Conservation (phyloP, 805 yeast genomes). For the Saccharomyces paradoxus region DNA sequence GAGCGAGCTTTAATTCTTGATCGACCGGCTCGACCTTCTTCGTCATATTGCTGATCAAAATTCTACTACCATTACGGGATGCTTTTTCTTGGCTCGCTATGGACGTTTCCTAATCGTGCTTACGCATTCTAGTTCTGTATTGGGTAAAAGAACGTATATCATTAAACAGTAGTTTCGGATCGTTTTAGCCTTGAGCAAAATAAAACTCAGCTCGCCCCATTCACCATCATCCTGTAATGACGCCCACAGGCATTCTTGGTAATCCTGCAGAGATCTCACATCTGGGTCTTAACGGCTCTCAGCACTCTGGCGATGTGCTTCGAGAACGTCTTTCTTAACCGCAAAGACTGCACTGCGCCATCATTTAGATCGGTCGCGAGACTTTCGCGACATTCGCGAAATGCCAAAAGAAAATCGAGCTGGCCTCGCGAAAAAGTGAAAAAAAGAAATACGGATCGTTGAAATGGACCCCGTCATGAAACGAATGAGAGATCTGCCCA, state of each 20-base stretch:
- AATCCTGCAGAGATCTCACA: background rate
- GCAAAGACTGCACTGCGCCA: background rate
- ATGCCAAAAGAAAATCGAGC: background rate
- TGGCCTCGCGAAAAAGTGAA: background rate
- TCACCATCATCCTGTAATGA: background rate
- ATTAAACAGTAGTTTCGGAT: background rate
- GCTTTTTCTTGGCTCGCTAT: background rate
- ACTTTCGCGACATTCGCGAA: background rate
- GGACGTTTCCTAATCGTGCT: background rate
- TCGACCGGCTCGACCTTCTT: background rate
- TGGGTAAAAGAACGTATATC: background rate
- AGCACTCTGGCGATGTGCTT: background rate
- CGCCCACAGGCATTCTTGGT: background rate
- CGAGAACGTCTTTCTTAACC: background rate
- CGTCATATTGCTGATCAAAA: background rate
- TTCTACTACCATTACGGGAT: background rate
- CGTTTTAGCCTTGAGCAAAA: background rate
- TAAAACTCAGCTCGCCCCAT: background rate
- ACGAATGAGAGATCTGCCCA: background rate
- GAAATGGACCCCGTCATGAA: background rate
- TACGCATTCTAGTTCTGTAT: background rate
- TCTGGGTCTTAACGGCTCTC: background rate
- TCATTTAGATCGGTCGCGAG: background rate
- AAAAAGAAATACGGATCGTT: background rate
- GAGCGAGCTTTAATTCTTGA: background rate